These are phyloP conservation scores for Hyaloscypha variabilis DNA, from an alignment of 495 filamentous ascomycete genomes.

Conservation along the genomic window DNA sequence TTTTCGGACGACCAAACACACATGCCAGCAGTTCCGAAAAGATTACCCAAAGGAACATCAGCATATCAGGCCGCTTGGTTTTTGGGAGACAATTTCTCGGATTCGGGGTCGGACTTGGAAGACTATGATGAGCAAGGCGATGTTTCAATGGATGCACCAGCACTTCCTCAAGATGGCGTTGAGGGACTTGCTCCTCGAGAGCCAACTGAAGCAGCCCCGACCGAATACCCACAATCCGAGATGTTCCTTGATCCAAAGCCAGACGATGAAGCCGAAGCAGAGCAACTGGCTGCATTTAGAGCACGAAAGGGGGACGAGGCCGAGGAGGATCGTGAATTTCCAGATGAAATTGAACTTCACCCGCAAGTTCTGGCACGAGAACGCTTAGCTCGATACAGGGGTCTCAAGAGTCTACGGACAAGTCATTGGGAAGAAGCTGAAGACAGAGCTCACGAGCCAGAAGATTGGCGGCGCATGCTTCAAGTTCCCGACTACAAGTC, in stretches of 20 bases:
- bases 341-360: constrained; percentile 93
- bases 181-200: constrained; percentile 71
- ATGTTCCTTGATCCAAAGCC: constrained; percentile 87
- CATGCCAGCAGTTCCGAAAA: constrained; percentile 64
- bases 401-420: constrained; percentile 84
- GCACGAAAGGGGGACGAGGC: constrained; percentile 74
- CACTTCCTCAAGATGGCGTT: constrained; percentile 70
- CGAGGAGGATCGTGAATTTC: constrained; percentile 90
- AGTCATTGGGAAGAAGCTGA: constrained; percentile 87
- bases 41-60: constrained; percentile 87
- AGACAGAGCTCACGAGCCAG: constrained; percentile 81
- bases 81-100: constrained; percentile 70
- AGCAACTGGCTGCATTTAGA: constrained; percentile 77
- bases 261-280: constrained; percentile 76
- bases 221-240: constrained; percentile 89
- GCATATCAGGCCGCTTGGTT: constrained; percentile 94
- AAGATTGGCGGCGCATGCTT: constrained; percentile 85
- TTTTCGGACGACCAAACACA: constrained; percentile 89
- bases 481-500: constrained; percentile 83
- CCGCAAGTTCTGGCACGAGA: constrained; percentile 86
- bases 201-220: constrained; percentile 75
- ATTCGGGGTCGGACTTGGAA: constrained; percentile 82
- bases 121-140: constrained; percentile 62
- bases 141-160: constrained; percentile 48
- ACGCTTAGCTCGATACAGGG: constrained; percentile 81